Evolutionary conservation across 768 basidiomycete genomes (phyloP).

Genomic region (Rhodotorula sphaerocarpa): DNA sequence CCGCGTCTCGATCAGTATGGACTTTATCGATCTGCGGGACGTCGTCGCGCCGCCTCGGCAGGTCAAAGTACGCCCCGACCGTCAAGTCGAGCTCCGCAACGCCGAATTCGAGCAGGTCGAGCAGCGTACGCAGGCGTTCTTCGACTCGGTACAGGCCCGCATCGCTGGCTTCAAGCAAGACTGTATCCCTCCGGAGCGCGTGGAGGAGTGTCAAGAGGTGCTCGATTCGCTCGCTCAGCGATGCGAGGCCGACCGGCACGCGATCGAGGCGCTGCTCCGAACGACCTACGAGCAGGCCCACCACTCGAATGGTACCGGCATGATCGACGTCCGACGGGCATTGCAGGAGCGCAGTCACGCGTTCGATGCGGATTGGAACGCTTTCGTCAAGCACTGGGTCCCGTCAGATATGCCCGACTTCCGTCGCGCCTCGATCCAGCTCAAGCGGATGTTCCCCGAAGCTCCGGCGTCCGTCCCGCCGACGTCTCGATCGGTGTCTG

Average conservation of each 20-base stretch:
- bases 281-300: conserved; percentile 60
- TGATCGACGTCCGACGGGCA: conserved; percentile 70
- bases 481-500: conserved; percentile 8
- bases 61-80: conserved; percentile 76
- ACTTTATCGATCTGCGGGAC: conserved; percentile 72
- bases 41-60: conserved; percentile 80
- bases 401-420: conserved; percentile 51
- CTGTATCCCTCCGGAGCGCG: conserved; percentile 47
- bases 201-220: conserved; percentile 50
- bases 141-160: conserved; percentile 47
- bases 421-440: conserved; percentile 45
- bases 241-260: conserved; percentile 59
- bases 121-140: conserved; percentile 55
- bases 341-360: conserved; percentile 89
- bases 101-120: conserved; percentile 73
- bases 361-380: conserved; percentile 92
- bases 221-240: conserved; percentile 61
- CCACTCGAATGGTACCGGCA: conserved; percentile 28
- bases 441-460: conserved; percentile 44
- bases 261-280: conserved; percentile 65
- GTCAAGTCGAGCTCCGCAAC: conserved; percentile 82
- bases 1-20: conserved; percentile 66
- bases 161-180: conserved; percentile 37
- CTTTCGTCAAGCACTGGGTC: conserved; percentile 51
- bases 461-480: conserved; percentile 4